phyloP scores from a whole-genome alignment of 495 filamentous ascomycete species.

The Xylaria curta region DNA sequence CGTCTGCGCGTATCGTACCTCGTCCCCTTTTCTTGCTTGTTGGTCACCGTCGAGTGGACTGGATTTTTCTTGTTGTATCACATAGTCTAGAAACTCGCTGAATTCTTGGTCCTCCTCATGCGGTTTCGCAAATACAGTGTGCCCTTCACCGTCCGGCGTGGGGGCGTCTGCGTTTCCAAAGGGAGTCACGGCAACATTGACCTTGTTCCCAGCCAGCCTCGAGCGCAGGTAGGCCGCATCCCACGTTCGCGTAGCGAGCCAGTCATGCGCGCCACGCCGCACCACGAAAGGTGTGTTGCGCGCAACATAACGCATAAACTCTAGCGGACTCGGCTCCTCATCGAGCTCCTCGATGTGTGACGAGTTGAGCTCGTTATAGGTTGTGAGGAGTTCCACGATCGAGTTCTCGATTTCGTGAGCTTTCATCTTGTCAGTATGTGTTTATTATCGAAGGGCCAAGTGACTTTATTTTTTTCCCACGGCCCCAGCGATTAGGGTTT shows the following conservation, averaged over 20 bases:
- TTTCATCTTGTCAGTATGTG: slow-evolving; percentile 17
- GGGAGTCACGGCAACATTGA: slow-evolving; percentile 77
- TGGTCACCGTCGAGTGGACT: not conserved
- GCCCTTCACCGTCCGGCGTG: slow-evolving; percentile 44
- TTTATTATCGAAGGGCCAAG: not conserved
- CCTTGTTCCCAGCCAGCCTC: slow-evolving; percentile 55
- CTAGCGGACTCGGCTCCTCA: slow-evolving; percentile 69
- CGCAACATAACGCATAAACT: slow-evolving; percentile 74
- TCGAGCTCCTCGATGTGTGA: slow-evolving; percentile 59
- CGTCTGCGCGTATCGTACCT: slow-evolving; percentile 63
- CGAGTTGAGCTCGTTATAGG: slow-evolving; percentile 73
- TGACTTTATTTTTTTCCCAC: slow-evolving; percentile 7
- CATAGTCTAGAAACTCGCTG: slow-evolving; percentile 51
- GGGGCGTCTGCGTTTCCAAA: slow-evolving; percentile 70
- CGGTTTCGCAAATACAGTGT: slow-evolving; percentile 61
- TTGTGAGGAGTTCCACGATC: slow-evolving; percentile 62
- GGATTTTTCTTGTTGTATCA: slow-evolving; percentile 47
- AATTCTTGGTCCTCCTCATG: slow-evolving; percentile 60
- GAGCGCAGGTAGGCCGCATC: slow-evolving; percentile 58
- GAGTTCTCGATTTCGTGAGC: slow-evolving; percentile 35
- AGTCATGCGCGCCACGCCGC: slow-evolving; percentile 60
- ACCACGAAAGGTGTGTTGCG: slow-evolving; percentile 74
- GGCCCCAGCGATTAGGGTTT: not conserved
- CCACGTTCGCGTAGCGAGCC: slow-evolving; percentile 67
- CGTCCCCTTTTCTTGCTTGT: slow-evolving; percentile 26